These are phyloP conservation scores for Spatholobus suberectus DNA, from an alignment of 306 rosid species.

Conservation along the genomic window DNA sequence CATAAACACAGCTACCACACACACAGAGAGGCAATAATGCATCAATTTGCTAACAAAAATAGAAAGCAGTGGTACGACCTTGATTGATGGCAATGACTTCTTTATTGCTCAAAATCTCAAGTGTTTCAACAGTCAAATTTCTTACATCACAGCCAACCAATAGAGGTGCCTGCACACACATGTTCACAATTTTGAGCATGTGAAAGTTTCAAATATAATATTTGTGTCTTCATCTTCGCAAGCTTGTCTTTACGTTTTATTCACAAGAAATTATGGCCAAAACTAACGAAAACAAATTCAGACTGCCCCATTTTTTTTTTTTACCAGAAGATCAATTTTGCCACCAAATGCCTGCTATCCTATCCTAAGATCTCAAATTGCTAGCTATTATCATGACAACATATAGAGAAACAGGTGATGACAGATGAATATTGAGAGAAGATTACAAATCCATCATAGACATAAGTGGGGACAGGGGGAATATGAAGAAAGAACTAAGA, in stretches of 20 bases:
- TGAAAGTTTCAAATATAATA: slow-evolving; percentile 22
- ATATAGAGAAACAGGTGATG: background rate
- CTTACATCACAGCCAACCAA: slow-evolving; percentile 87
- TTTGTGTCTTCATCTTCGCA: slow-evolving; percentile 8
- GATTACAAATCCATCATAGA: background rate
- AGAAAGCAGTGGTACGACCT: slow-evolving; percentile 56
- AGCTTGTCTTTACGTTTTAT: slow-evolving; percentile 33
- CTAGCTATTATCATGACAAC: slow-evolving; percentile 24
- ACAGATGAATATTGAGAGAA: background rate
- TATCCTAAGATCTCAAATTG: background rate
- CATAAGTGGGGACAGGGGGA: background rate
- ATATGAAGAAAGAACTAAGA: slow-evolving; percentile 13
- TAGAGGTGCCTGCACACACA: slow-evolving; percentile 86
- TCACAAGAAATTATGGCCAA: slow-evolving; percentile 13
- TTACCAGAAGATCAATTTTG: slow-evolving; percentile 20
- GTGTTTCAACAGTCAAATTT: slow-evolving; percentile 77
- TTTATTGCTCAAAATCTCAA: slow-evolving; percentile 67
- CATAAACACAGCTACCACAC: background rate
- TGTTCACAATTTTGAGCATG: slow-evolving; percentile 35
- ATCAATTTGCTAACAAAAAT: slow-evolving; percentile 5
- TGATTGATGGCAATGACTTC: slow-evolving; percentile 93
- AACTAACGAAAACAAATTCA: slow-evolving; percentile 15
- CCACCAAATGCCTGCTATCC: background rate
- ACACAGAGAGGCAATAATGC: slow-evolving; percentile 5
- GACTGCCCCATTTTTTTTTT: background rate